Evolutionary conservation across 768 basidiomycete species (phyloP).

Genomic region (Suillus brevipes): DNA sequence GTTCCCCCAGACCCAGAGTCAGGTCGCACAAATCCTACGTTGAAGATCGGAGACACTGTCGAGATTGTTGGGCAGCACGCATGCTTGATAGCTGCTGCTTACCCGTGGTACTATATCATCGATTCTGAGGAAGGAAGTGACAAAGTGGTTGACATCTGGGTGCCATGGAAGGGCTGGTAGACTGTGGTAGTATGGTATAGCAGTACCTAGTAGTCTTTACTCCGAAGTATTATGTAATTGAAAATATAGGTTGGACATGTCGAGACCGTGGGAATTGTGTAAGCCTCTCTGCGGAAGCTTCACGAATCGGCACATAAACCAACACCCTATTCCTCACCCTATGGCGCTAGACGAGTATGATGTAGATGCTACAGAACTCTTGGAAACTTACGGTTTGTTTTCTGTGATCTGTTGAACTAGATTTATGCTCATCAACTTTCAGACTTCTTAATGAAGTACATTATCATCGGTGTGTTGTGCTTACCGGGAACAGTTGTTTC

Average conservation of each 20-base stretch:
- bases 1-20: slow-evolving; percentile 20
- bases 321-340: slow-evolving; percentile 22
- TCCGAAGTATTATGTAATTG: slow-evolving; percentile 4
- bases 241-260: background rate
- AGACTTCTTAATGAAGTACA: slow-evolving; percentile 99
- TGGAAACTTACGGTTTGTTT: slow-evolving; percentile 87
- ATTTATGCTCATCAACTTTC: slow-evolving; percentile 21
- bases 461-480: slow-evolving; percentile 76
- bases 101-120: slow-evolving; percentile 84
- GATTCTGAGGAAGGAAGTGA: slow-evolving; percentile 58
- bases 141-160: slow-evolving; percentile 77
- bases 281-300: background rate
- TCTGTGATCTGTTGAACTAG: background rate
- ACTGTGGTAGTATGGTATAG: slow-evolving; percentile 48
- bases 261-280: background rate
- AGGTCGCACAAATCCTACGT: slow-evolving; percentile 18
- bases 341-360: slow-evolving; percentile 71
- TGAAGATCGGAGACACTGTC: slow-evolving; percentile 61
- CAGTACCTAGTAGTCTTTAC: too few species aligned
- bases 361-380: slow-evolving; percentile 84
- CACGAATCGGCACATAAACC: background rate
- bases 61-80: slow-evolving; percentile 85
- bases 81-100: slow-evolving; percentile 76
- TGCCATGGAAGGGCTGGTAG: slow-evolving; percentile 90
- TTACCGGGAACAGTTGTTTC: slow-evolving; percentile 9